Base-by-base conservation (phyloP, 2,329 filamentous ascomycete genomes). In the Arthrobotrys megalospora region DNA sequence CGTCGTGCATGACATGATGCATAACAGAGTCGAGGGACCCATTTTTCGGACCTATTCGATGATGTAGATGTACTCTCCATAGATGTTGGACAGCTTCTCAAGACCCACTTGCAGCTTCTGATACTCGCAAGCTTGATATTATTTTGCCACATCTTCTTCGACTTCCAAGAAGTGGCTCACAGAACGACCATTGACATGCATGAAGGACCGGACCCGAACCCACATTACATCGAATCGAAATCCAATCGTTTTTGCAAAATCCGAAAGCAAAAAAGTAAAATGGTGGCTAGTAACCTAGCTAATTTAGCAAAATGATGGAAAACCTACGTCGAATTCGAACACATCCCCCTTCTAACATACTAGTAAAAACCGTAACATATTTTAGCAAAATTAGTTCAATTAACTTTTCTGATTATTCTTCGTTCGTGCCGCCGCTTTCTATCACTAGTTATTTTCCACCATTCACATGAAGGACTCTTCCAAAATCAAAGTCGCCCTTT, bases 141-240 rank as follows among this genome's bases (percentile, higher is more conserved):
- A 38, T 64, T 77, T 77, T 77, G 73, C 73, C 66, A 77, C 73
- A 77, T 77, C 73, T 77, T 77, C 68, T 72, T 72, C 63, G 21
- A 38, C 45, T 43, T 38, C 34, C 69, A 60, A 53, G 48, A 66
- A 66, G 69, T 73, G 69, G 60, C 60, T 58, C 60, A 47, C 47
- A 58, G 21, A 58, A 58, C 28, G n/a, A 12, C 34, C 52, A 38
- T 60, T 28, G 16, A 32, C 60, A 58, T 73, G 48, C 50, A 72
- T 63, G 19, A 64, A 45, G 24, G 47, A 41, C 41, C 8, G 21
- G 16, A 32, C 16, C 60, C 16, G 36, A 43, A 55, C 58, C 55
- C 58, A 55, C 47, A 64, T 24, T 48, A 43, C 34, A 60, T 60
- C 55, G 52, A 58, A 58, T 60, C 55, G 55, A 60, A 60, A 60